These are phyloP conservation scores for Pouteria campechiana DNA, from an alignment of 179 eudicot species.

Conservation along the genomic window DNA sequence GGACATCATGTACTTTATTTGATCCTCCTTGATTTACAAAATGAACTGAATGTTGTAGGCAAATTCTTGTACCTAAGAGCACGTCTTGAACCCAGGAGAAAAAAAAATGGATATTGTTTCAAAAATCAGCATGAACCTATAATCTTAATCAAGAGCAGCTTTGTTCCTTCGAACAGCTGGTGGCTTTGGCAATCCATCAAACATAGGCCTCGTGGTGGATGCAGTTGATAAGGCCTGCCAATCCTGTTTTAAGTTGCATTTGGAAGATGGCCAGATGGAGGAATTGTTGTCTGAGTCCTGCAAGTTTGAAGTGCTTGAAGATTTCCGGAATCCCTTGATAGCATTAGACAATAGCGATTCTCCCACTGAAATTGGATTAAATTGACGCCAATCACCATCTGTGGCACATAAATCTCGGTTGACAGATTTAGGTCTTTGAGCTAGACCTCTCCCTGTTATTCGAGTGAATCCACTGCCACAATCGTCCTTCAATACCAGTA, in stretches of 20 bases:
- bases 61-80: too few species aligned
- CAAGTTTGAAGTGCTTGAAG: slow-evolving; percentile 69
- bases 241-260: slow-evolving; percentile 72
- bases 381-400: slow-evolving; percentile 32
- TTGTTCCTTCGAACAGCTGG: slow-evolving; percentile 52
- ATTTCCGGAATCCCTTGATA: slow-evolving; percentile 55
- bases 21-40: too few species aligned
- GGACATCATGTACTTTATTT: too few species aligned
- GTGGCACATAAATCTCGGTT: slow-evolving; percentile 43
- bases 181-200: slow-evolving; percentile 84
- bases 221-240: slow-evolving; percentile 52
- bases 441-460: slow-evolving; percentile 69
- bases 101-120: too few species aligned
- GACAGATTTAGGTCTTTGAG: slow-evolving; percentile 66
- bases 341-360: slow-evolving; percentile 32
- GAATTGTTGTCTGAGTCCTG: slow-evolving; percentile 53
- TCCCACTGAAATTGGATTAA: slow-evolving; percentile 28
- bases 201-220: slow-evolving; percentile 64
- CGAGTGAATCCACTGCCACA: slow-evolving; percentile 58
- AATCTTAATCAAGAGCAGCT: slow-evolving; percentile 89
- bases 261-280: slow-evolving; percentile 62
- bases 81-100: too few species aligned
- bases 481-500: slow-evolving; percentile 63
- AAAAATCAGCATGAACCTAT: too few species aligned
- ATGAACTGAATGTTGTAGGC: too few species aligned